Evolutionary conservation across 352 stramenopile species (phyloP).

Genomic region (Discostella stelligera): DNA sequence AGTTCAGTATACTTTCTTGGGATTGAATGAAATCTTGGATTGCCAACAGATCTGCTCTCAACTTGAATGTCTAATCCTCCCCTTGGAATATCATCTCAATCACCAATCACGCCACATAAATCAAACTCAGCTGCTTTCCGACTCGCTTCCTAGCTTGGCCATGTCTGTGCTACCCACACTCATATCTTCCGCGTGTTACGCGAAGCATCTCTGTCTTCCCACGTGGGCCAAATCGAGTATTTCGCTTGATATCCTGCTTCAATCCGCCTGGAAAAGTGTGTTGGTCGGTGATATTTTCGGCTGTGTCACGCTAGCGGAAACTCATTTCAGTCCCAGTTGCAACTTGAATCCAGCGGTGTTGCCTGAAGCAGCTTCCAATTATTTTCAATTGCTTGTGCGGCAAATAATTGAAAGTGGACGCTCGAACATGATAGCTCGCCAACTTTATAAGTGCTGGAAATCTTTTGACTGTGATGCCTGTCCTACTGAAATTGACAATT

Average conservation of each 20-base stretch:
- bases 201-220: slow-evolving; percentile 41
- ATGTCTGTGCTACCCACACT: slow-evolving; percentile 32
- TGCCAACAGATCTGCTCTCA: slow-evolving; percentile 9
- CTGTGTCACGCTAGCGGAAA: not conserved
- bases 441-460: slow-evolving; percentile 33
- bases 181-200: slow-evolving; percentile 47
- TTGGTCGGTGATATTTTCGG: slow-evolving; percentile 30
- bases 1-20: slow-evolving; percentile 14
- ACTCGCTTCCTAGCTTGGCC: slow-evolving; percentile 24
- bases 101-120: slow-evolving; percentile 6
- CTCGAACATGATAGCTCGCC: slow-evolving; percentile 20
- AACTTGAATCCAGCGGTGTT: not conserved
- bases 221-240: slow-evolving; percentile 38
- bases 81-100: slow-evolving; percentile 44
- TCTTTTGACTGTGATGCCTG: slow-evolving; percentile 1
- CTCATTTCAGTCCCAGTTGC: not conserved
- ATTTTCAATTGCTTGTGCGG: slow-evolving; percentile 44
- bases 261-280: slow-evolving; percentile 33
- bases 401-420: slow-evolving; percentile 40
- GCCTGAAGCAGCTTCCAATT: slow-evolving; percentile 19
- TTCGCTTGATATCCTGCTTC: slow-evolving; percentile 24
- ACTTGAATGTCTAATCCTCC: slow-evolving; percentile 34
- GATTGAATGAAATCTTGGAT: slow-evolving; percentile 11
- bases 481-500: slow-evolving; percentile 9
- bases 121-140: slow-evolving; percentile 8